phyloP scores from a whole-genome alignment of 2,329 filamentous ascomycete genomes.

The Cylindrodendrum hubeiense region DNA sequence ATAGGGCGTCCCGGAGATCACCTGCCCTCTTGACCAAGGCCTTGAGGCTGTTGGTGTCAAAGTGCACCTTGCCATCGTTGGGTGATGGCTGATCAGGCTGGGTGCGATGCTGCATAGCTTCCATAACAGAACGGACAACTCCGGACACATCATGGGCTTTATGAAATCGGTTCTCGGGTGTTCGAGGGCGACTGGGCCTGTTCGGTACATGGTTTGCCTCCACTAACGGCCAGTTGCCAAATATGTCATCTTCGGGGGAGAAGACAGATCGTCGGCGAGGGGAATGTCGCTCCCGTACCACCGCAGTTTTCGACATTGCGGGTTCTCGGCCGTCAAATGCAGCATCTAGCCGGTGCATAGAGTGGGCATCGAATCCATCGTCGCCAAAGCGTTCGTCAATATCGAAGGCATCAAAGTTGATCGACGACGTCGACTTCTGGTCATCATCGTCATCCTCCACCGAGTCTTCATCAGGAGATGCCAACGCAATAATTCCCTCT shows the following conservation, averaged over 20 bases:
- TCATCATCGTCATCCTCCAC: constrained; percentile 52
- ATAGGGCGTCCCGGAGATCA: constrained; percentile 69
- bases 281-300: constrained; percentile 66
- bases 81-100: constrained; percentile 52
- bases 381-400: constrained; percentile 60
- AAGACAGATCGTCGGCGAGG: constrained; percentile 72
- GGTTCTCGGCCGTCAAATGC: constrained; percentile 57
- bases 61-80: constrained; percentile 65
- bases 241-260: constrained; percentile 75
- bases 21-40: constrained; percentile 74
- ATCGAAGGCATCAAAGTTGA: constrained; percentile 55
- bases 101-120: constrained; percentile 70
- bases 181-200: constrained; percentile 57
- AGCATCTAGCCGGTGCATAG: constrained; percentile 58
- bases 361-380: constrained; percentile 61
- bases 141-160: constrained; percentile 57
- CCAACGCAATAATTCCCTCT: constrained; percentile 88
- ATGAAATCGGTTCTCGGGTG: constrained; percentile 52
- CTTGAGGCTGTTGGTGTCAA: constrained; percentile 77
- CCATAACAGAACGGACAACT: constrained; percentile 72
- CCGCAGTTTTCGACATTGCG: constrained; percentile 62
- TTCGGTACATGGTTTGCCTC: constrained; percentile 53
- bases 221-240: constrained; percentile 63
- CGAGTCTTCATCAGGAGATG: constrained; percentile 74
- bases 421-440: constrained; percentile 52